A percentile compares a stretch with the other conserved stretches of the same genome.
Conservation (phyloP, 1,284 basidiomycete genomes). For the Tilletia indica region DNA sequence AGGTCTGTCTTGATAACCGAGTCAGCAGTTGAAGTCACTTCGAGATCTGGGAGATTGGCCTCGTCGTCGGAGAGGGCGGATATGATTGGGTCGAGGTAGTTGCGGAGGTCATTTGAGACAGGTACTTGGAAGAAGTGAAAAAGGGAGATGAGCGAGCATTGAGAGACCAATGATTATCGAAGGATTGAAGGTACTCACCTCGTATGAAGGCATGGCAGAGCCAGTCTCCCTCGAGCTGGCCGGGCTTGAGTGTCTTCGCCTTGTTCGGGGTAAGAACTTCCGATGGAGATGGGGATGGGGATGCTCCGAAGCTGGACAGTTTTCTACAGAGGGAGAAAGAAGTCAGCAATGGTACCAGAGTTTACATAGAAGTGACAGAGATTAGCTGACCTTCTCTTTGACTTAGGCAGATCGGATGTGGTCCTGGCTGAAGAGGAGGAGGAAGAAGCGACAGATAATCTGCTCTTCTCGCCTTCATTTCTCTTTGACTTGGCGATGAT, state of each 20-base stretch:
- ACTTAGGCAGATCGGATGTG: no score
- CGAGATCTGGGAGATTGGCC: background rate
- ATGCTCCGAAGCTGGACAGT: background rate
- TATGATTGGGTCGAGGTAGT: background rate
- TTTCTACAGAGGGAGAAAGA: background rate
- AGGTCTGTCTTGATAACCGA: background rate
- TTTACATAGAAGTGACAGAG: no score
- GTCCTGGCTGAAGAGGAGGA: no score
- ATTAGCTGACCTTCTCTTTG: no score
- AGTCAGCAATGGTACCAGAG: no score
- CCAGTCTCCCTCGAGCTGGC: slow-evolving; percentile 28
- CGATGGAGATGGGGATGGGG: background rate
- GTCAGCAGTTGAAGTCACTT: background rate
- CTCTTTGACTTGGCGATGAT: no score
- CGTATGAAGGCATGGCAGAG: slow-evolving; percentile 38
- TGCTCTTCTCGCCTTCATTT: no score
- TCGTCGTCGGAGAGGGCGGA: background rate
- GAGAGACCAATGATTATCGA: no score
- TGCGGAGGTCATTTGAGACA: background rate
- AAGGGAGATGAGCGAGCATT: background rate
- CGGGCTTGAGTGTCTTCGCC: background rate
- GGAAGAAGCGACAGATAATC: no score
- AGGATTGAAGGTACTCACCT: slow-evolving; percentile 21
- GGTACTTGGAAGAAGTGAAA: background rate
- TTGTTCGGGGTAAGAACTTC: background rate